Conservation (phyloP, 768 basidiomycete species). For the Trichaptum fuscoviolaceum region DNA sequence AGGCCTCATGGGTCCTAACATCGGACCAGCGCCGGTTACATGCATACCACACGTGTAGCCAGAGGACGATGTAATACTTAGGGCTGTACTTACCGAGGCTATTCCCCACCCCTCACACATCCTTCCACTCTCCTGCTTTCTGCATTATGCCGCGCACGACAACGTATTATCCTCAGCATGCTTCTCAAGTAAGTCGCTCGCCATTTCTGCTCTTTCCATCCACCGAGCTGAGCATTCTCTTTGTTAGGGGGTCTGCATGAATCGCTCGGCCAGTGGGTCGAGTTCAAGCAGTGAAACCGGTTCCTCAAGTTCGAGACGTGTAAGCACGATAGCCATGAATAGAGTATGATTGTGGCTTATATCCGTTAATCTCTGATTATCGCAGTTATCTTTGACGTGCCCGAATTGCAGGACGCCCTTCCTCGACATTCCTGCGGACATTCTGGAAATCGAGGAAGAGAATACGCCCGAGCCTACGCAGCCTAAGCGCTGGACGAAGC, state of each 20-base stretch:
- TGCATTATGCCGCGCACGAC: background rate
- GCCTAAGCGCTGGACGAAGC: background rate
- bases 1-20: background rate
- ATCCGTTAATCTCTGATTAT: background rate
- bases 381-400: background rate
- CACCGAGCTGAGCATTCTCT: background rate
- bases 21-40: constrained; percentile 1
- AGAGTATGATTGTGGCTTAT: background rate
- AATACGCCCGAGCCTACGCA: background rate
- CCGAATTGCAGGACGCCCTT: background rate
- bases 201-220: background rate
- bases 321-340: background rate
- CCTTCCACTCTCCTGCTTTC: background rate
- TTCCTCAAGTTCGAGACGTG: background rate
- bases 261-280: background rate
- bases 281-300: background rate
- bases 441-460: background rate
- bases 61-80: background rate
- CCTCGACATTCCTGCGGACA: background rate
- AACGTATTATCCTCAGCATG: background rate
- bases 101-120: background rate
- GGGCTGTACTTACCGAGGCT: background rate
- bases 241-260: constrained; percentile 1
- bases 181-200: background rate
- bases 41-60: background rate